phyloP scores from a whole-genome alignment of 2,329 filamentous ascomycete genomes.

The Pezicula carpinea region DNA sequence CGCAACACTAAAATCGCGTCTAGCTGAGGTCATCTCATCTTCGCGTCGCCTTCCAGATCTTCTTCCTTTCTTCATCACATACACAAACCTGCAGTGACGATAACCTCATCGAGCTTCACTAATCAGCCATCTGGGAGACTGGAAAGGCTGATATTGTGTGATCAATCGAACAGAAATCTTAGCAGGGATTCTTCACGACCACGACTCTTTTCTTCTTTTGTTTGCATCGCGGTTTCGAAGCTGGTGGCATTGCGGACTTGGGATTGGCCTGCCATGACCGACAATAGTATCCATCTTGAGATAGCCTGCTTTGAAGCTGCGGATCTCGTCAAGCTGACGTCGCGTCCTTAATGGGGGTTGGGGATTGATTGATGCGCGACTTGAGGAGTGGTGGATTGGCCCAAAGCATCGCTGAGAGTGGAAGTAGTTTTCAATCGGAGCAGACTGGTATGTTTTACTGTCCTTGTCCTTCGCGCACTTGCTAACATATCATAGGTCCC shows the following conservation, averaged over 20 bases:
- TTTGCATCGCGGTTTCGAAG: conserved; percentile 4
- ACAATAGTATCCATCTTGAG: conserved; percentile 26
- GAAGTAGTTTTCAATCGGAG: conserved; percentile 35
- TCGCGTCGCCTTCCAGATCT: conserved; percentile 7
- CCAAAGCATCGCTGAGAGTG: conserved; percentile 21
- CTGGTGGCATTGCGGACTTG: conserved; percentile 3
- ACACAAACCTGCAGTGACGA: conserved; percentile 29
- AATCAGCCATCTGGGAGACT: conserved; percentile 20
- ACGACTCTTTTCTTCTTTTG: conserved; percentile 4
- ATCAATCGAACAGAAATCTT: conserved; percentile 33
- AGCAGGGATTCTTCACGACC: conserved; percentile 20
- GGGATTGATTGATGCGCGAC: conserved; percentile 7
- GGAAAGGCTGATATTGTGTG: conserved; percentile 27
- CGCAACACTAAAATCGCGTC: conserved; percentile 1
- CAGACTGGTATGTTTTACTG: conserved; percentile 19
- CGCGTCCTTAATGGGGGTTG: conserved; percentile 15
- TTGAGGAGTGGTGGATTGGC: conserved; percentile 9
- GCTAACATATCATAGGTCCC: conserved; percentile 13
- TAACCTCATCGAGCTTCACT: conserved; percentile 27
- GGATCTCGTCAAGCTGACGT: conserved; percentile 8
- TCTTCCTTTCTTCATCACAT: conserved; percentile 9
- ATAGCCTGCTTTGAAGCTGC: conserved; percentile 11
- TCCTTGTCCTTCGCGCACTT: background rate
- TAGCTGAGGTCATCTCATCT: conserved; percentile 5
- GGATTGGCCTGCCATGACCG: conserved; percentile 22